Evolutionary conservation across 371 early-diverging fungal genomes (phyloP).

Genomic region (Rhizopus delemar): DNA sequence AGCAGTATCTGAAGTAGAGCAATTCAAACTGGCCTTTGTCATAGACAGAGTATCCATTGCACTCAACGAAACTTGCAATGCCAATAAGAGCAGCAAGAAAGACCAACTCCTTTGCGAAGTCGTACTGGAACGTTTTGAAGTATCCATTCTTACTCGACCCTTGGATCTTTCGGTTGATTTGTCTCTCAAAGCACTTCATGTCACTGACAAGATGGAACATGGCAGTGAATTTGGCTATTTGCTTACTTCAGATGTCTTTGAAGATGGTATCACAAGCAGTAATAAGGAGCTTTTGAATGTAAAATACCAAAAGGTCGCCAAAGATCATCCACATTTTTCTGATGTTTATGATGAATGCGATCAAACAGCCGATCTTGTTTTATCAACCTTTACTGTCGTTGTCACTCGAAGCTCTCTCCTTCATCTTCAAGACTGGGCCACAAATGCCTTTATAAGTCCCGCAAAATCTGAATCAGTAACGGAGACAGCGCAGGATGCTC

Average conservation of each 20-base stretch:
- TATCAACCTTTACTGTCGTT: conserved; percentile 72
- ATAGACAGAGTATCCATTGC: conserved; percentile 71
- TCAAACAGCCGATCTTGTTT: conserved; percentile 65
- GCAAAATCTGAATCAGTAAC: not conserved
- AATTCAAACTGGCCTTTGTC: conserved; percentile 69
- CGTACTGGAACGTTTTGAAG: conserved; percentile 54
- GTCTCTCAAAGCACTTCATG: conserved; percentile 59
- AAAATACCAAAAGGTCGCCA: conserved; percentile 60
- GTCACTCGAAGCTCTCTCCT: conserved; percentile 74
- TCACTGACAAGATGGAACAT: conserved; percentile 62
- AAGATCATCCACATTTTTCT: conserved; percentile 59
- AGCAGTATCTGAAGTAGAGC: conserved; percentile 46
- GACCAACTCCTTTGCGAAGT: conserved; percentile 57
- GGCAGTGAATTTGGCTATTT: conserved; percentile 62
- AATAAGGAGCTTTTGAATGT: conserved; percentile 54
- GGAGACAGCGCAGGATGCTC: not conserved
- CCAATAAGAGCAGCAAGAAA: conserved; percentile 19
- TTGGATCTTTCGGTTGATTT: conserved; percentile 62
- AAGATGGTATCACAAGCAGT: conserved; percentile 7
- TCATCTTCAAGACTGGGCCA: conserved; percentile 73
- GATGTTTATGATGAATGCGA: conserved; percentile 61
- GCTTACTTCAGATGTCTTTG: conserved; percentile 58
- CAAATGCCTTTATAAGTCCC: conserved; percentile 66
- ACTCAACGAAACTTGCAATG: conserved; percentile 51
- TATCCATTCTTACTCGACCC: conserved; percentile 61